A percentile compares a stretch with the other conserved stretches of the same genome.
Conservation (phyloP, 805 yeast genomes). For the Yamadazyma philogaea region DNA sequence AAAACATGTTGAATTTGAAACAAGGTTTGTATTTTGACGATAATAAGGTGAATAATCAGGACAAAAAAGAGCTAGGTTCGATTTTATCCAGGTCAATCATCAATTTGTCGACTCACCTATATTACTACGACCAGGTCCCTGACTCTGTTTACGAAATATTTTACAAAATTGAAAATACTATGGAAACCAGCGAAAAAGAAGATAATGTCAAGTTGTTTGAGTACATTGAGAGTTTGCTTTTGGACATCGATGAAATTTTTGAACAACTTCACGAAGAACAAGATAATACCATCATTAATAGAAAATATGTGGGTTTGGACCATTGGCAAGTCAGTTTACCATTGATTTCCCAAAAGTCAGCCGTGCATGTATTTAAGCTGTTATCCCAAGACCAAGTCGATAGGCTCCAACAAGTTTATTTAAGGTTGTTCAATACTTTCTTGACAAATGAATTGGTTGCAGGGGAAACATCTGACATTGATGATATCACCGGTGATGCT, state of each 20-base stretch:
- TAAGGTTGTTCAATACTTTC: constrained; percentile 36
- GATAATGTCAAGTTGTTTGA: constrained; percentile 12
- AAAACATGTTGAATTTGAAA: constrained; percentile 54
- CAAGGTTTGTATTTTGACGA: constrained; percentile 28
- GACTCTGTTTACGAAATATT: constrained; percentile 76
- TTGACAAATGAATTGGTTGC: constrained; percentile 27
- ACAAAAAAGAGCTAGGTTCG: constrained; percentile 31
- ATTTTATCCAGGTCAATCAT: constrained; percentile 58
- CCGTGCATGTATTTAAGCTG: constrained; percentile 19
- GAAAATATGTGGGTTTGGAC: constrained; percentile 42
- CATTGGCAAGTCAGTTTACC: constrained; percentile 44
- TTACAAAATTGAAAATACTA: constrained; percentile 36
- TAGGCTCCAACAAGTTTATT: constrained; percentile 38
- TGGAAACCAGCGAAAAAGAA: constrained; percentile 15
- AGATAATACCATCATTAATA: constrained; percentile 31
- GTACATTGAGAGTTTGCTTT: constrained; percentile 28
- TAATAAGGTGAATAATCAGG: constrained; percentile 18
- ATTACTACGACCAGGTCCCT: constrained; percentile 81
- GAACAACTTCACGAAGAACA: constrained; percentile 17
- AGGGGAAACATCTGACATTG: constrained; percentile 4
- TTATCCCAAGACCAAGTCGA: constrained; percentile 24
- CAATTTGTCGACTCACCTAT: constrained; percentile 71
- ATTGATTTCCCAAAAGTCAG: constrained; percentile 15
- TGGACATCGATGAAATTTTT: constrained; percentile 31
- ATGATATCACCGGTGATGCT: constrained; percentile 3